Percentiles rank a stretch among this genome's conserved stretches.
These are phyloP conservation scores for Sporothrix phasma DNA, from an alignment of 2,329 filamentous ascomycete species.

Conservation along the genomic window DNA sequence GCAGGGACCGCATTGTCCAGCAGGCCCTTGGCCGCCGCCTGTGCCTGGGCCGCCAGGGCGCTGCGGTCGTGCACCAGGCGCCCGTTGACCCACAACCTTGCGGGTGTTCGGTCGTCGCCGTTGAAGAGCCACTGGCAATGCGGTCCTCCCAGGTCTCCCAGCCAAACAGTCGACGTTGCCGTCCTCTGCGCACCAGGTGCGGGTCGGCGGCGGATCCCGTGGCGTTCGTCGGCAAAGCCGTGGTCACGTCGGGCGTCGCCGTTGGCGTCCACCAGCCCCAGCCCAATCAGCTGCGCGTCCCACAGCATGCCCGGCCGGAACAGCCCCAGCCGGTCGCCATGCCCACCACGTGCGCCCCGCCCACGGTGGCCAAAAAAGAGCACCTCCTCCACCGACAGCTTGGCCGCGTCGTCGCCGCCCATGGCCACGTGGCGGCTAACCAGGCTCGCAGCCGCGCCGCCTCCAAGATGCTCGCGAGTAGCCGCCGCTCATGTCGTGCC, in stretches of 20 bases:
- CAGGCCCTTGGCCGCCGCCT: not conserved
- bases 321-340: conserved; percentile 60
- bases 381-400: conserved; percentile 75
- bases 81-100: conserved; percentile 81
- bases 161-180: conserved; percentile 82
- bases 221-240: conserved; percentile 3
- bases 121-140: conserved; percentile 86
- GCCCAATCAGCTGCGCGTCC: conserved; percentile 75
- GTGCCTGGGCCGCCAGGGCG: not conserved
- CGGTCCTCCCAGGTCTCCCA: conserved; percentile 82
- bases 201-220: not conserved
- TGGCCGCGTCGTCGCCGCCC: conserved; percentile 41
- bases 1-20: not conserved
- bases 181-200: conserved; percentile 26
- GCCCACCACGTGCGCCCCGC: conserved; percentile 73
- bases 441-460: conserved; percentile 69
- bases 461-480: conserved; percentile 72
- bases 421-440: conserved; percentile 65
- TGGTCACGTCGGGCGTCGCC: conserved; percentile 26
- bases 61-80: conserved; percentile 59
- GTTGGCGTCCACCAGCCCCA: conserved; percentile 42
- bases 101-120: conserved; percentile 86
- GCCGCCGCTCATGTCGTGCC: conserved; percentile 84
- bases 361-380: conserved; percentile 79
- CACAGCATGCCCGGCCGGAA: conserved; percentile 84